phyloP scores from a whole-genome alignment of 140 eudicot genomes.

The Oenanthe javanica region DNA sequence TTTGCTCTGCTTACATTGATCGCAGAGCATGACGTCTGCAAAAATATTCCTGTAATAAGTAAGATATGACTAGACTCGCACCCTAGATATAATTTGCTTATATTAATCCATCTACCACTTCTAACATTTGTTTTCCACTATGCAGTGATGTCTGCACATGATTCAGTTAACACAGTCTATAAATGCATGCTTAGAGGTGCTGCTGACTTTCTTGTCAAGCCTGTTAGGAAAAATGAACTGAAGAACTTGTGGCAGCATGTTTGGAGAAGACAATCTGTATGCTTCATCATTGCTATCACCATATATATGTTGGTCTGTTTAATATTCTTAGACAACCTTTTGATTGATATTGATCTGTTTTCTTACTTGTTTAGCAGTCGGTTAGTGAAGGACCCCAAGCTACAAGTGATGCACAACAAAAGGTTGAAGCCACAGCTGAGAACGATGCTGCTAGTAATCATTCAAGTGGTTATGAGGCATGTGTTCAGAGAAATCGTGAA shows the following conservation, averaged over 20 bases:
- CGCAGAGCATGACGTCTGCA: conserved; percentile 83
- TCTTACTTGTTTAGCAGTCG: conserved; percentile 34
- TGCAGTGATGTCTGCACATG: conserved; percentile 94
- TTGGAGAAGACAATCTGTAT: conserved; percentile 89
- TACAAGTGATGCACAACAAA: conserved; percentile 52
- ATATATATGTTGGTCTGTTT: background rate
- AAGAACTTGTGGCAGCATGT: conserved; percentile 98
- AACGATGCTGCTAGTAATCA: conserved; percentile 72
- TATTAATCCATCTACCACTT: background rate
- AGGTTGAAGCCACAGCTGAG: conserved; percentile 89
- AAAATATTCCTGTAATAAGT: conserved; percentile 92
- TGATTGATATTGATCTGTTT: conserved; percentile 19
- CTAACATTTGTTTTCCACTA: conserved; percentile 3
- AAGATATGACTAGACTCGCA: conserved; percentile 19
- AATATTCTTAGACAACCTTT: background rate
- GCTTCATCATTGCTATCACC: conserved; percentile 14
- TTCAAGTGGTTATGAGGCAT: conserved; percentile 71
- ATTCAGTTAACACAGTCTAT: conserved; percentile 86
- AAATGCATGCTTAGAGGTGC: conserved; percentile 97
- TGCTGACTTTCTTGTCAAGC: conserved; percentile 93
- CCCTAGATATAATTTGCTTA: background rate
- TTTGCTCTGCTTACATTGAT: conserved; percentile 80
- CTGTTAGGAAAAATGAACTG: conserved; percentile 84
- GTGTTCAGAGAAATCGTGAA: conserved; percentile 53
- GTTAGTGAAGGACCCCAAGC: conserved; percentile 36